Conservation (phyloP, 345 rosid species). For the sweet orange (Citrus sinensis) region DVS_A1.0 CM039162.1:24669001-24669500, state of each 20-base stretch:
- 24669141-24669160: no score
- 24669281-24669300: no score
- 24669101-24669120: no score
- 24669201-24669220: no score
- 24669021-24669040: not conserved
- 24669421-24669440: not conserved
- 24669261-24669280: no score
- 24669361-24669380: not conserved
- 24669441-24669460: constrained; percentile 12
- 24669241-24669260: no score
- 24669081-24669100: no score
- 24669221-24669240: no score
- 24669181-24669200: fast-evolving
- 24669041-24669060: not conserved
- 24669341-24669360: not conserved
- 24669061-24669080: not conserved
- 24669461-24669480: not conserved
- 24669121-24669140: no score
- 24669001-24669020: not conserved
- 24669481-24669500: not conserved
- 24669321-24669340: no score
- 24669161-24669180: no score
- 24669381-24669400: not conserved
- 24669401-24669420: not conserved
- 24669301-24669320: no score